Evolutionary conservation across 2,329 filamentous ascomycete genomes (phyloP), one percentile per base, ranked within the genome.

Genomic region (Alternaria triticina): DNA sequence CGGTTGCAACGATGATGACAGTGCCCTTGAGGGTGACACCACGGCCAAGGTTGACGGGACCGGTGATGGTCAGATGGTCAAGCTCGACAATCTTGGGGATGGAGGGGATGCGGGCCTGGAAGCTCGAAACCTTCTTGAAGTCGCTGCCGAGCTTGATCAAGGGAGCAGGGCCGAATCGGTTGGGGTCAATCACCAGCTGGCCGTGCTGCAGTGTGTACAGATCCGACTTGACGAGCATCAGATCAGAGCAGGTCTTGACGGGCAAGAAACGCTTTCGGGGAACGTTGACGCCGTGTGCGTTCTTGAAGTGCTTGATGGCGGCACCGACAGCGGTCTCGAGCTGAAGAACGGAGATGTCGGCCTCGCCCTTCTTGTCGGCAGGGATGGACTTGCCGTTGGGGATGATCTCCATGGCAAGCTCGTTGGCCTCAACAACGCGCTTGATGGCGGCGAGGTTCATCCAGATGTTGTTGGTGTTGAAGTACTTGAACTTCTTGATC

Each of bases 381-480:
- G 96, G 92, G 77, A 99, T 97, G 70, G 93, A 95, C 89, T 99
- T 99, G 85, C 92, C 94, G 86, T 99, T 99, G 82, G 96, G 94
- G 76, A 99, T 99, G 81, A 99, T 99, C 86, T 99, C 96, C 92
- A 99, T 97, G 84, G 94, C 92, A 58, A 99, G 90, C 86, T 98
- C 95, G 82, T 97, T 93, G 83, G 96, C 94, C 89, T 98, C 96
- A 8, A 99, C 96, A 58, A 99, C 94, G 65, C 96, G 94, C 91
- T 98, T 98, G 85, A 99, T 92, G 73, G 96, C 96, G 81, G 93
- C 90, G 76, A 97, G 88, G 86, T 97, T 97, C 88, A 99, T 92
- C 96, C 96, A 99, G 85, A 99, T 97, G 89, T 99, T 99, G 92
- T 99, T 99, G 84, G 96, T 99, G 90, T 99, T 99, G 91, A 99